A percentile compares a stretch with the other conserved stretches of the same genome.
phyloP scores from a whole-genome alignment of 169 alveolate genomes.

The Perkinsus chesapeaki region DNA sequence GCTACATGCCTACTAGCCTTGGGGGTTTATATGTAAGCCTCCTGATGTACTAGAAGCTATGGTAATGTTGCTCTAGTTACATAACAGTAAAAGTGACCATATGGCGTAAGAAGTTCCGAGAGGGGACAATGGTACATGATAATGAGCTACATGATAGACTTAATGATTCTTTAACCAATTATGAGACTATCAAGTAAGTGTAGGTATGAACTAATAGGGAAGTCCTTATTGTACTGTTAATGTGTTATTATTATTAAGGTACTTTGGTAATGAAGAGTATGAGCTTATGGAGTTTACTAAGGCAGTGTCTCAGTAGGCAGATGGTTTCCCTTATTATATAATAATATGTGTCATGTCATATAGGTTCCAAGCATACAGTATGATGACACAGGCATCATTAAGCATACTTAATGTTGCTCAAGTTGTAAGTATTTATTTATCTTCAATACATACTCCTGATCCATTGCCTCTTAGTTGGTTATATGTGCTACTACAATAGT shows the following conservation, averaged over 20 bases:
- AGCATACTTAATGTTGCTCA: background rate
- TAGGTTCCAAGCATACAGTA: background rate
- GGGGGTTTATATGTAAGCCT: background rate
- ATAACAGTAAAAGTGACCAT: background rate
- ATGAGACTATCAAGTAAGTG: conserved; percentile 55
- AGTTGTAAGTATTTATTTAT: too few relatives aligned
- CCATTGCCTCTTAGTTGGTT: background rate
- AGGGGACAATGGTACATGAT: conserved; percentile 45
- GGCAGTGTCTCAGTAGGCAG: background rate
- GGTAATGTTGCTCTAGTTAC: background rate
- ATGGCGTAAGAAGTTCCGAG: conserved; percentile 30
- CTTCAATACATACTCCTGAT: background rate
- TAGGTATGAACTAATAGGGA: conserved; percentile 40
- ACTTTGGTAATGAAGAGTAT: background rate
- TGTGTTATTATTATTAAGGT: too few relatives aligned
- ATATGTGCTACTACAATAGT: background rate
- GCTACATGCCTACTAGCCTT: background rate
- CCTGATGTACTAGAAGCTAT: background rate
- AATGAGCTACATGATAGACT: conserved; percentile 52
- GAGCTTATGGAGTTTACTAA: background rate
- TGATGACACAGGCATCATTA: background rate
- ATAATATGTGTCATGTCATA: background rate
- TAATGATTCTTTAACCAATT: conserved; percentile 50
- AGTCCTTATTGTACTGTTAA: conserved; percentile 37
- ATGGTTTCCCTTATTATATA: background rate